Conservation (phyloP, 2,329 filamentous ascomycete species). For the Aspergillus alliaceus region DNA sequence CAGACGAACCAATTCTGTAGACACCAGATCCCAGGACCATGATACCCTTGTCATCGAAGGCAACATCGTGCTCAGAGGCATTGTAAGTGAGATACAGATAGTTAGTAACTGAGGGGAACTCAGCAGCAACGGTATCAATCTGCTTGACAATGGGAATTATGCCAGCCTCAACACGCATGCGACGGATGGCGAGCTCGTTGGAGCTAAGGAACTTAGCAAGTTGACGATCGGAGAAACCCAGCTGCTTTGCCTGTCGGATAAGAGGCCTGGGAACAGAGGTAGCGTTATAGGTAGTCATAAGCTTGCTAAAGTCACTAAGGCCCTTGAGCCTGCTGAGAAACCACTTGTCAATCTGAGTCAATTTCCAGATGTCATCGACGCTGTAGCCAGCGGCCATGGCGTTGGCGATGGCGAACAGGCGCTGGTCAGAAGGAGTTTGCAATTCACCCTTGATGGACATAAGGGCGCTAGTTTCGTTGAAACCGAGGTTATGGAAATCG, state of each 20-base stretch:
- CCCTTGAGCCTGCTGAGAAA: slow-evolving; percentile 91
- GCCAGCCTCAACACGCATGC: slow-evolving; percentile 78
- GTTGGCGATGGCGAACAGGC: slow-evolving; percentile 95
- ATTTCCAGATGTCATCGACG: slow-evolving; percentile 95
- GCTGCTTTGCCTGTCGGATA: slow-evolving; percentile 81
- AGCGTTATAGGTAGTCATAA: slow-evolving; percentile 70
- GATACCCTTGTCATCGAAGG: slow-evolving; percentile 84
- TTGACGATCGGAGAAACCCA: slow-evolving; percentile 93
- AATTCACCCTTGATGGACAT: slow-evolving; percentile 97
- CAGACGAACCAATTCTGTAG: slow-evolving; percentile 94
- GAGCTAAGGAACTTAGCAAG: slow-evolving; percentile 92
- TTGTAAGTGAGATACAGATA: slow-evolving; percentile 98
- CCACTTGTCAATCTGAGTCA: slow-evolving; percentile 99
- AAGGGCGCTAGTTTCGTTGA: slow-evolving; percentile 84
- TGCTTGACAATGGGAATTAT: slow-evolving; percentile 93
- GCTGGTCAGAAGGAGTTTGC: slow-evolving; percentile 95
- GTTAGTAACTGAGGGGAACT: slow-evolving; percentile 93
- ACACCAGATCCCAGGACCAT: slow-evolving; percentile 97
- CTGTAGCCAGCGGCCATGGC: slow-evolving; percentile 93
- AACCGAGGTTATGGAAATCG: slow-evolving; percentile 92
- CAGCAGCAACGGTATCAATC: slow-evolving; percentile 96
- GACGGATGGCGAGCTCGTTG: slow-evolving; percentile 86
- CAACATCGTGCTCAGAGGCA: slow-evolving; percentile 78
- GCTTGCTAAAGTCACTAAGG: slow-evolving; percentile 82
- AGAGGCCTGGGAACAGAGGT: slow-evolving; percentile 64